Conservation (phyloP, 2,329 filamentous ascomycete genomes). For the Cordyceps pruinosa region DNA sequence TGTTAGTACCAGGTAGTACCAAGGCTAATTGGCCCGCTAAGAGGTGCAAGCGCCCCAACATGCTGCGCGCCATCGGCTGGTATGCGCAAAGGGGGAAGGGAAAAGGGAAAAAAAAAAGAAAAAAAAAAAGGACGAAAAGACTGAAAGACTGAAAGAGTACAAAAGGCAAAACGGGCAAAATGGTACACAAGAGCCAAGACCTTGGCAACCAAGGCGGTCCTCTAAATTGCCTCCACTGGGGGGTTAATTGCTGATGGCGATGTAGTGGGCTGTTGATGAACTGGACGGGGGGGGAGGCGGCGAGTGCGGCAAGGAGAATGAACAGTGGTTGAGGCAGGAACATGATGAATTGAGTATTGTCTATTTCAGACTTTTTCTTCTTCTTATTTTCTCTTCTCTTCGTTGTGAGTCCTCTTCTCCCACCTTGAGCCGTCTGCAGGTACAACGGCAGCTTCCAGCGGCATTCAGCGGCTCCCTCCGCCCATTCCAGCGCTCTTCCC, state of each 20-base stretch:
- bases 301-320: no score
- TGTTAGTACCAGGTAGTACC: no score
- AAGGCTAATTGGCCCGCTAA: not conserved
- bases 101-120: no score
- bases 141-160: not conserved
- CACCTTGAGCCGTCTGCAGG: no score
- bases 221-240: no score
- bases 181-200: no score
- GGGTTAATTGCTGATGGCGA: not conserved
- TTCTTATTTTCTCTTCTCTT: not conserved
- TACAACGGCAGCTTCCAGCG: not conserved
- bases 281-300: no score
- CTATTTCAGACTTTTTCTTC: not conserved
- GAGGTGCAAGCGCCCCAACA: conserved; percentile 2
- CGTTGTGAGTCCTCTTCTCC: not conserved
- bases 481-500: not conserved
- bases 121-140: not conserved
- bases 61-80: conserved; percentile 7
- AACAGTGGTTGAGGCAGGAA: no score
- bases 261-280: not conserved
- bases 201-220: no score
- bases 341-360: no score
- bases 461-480: not conserved
- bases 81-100: not conserved
- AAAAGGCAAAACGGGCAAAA: no score